phyloP scores from a whole-genome alignment of 768 basidiomycete species.

The Galerina sulciceps region DNA sequence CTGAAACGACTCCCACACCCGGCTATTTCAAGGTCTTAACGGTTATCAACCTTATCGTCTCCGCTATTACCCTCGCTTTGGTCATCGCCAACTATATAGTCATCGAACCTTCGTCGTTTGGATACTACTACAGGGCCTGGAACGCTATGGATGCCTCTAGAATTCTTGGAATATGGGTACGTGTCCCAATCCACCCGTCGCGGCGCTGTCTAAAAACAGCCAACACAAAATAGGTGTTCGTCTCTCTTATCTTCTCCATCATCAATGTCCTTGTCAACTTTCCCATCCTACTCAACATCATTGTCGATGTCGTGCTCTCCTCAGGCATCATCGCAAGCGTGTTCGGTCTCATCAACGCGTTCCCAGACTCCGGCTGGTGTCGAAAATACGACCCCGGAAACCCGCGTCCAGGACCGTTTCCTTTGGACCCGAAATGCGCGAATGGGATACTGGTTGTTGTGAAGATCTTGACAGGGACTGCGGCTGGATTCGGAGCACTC shows the following conservation, averaged over 20 bases:
- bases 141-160: background rate
- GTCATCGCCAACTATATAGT: background rate
- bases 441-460: background rate
- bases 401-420: background rate
- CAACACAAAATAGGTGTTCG: background rate
- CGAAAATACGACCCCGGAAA: background rate
- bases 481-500: background rate
- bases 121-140: background rate
- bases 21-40: background rate
- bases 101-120: background rate
- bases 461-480: background rate
- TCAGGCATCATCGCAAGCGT: background rate
- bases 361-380: conserved; percentile 3
- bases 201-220: background rate
- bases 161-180: background rate
- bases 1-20: background rate
- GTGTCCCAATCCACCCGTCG: background rate
- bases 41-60: background rate
- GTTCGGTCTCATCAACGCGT: background rate
- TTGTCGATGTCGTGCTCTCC: conserved; percentile 5
- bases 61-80: background rate
- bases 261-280: background rate
- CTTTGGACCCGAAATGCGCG: background rate
- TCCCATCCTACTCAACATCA: conserved; percentile 3
- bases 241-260: background rate